Conservation (phyloP, 2,329 filamentous ascomycete genomes). For the Fusarium verrucosum region DNA sequence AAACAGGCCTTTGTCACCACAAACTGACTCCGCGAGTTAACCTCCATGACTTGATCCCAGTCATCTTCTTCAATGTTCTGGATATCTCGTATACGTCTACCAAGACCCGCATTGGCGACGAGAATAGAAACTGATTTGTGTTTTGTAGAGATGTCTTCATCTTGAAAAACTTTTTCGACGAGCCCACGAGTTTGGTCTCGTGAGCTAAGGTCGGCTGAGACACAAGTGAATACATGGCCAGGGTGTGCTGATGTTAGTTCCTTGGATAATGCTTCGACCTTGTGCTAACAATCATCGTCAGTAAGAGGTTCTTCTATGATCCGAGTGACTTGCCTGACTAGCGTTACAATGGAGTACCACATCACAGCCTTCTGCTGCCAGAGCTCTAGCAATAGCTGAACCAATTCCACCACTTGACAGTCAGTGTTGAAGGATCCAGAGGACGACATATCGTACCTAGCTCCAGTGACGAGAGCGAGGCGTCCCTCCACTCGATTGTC, state of each 20-base stretch:
- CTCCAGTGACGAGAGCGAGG: constrained; percentile 27
- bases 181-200: constrained; percentile 22
- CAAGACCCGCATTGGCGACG: constrained; percentile 48
- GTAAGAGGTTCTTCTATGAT: rapidly evolving
- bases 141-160: constrained; percentile 2
- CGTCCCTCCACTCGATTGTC: constrained; percentile 23
- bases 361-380: constrained; percentile 26
- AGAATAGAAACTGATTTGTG: constrained; percentile 44
- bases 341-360: constrained; percentile 31
- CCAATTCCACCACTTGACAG: constrained; percentile 19
- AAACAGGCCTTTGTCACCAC: constrained; percentile 48
- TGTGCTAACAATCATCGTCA: neutral
- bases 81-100: constrained; percentile 48
- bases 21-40: constrained; percentile 49
- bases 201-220: constrained; percentile 21
- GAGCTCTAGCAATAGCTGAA: constrained; percentile 13
- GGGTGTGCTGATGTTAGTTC: neutral
- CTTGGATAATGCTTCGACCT: constrained; percentile 16
- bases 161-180: constrained; percentile 1
- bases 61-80: constrained; percentile 49
- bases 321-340: neutral
- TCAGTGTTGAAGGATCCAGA: neutral
- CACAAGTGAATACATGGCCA: constrained; percentile 11
- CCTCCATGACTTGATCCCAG: constrained; percentile 50
- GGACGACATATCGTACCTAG: constrained; percentile 4